Evolutionary conservation across 768 basidiomycete species (phyloP), one percentile per base, ranked within the genome.

Genomic region (Macrolepiota dolichaula): DNA sequence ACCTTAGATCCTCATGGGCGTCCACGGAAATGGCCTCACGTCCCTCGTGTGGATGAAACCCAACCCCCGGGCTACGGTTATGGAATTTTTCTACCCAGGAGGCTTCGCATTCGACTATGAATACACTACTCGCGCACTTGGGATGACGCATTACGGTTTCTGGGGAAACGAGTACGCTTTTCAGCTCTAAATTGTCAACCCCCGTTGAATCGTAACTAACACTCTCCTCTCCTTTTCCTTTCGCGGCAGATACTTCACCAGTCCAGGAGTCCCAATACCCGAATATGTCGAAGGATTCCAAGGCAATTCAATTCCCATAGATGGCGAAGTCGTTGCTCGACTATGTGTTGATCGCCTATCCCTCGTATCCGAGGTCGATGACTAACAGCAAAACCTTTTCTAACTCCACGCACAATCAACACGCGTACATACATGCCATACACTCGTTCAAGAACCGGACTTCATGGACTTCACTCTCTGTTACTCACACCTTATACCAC

Each of bases 21-120:
- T 96, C 15, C 94, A 96, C 67, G 94, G 95, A 10, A 96, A 97
- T 69, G 95, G 92, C 35, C 72, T 97, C 40, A 96, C 94, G 0
- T 82, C 92, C 29, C 81, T 96, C 0, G 70, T 97, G 4, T 97
- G 94, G 94, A 97, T 96, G 95, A 88, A 90, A 24, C 90, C 92
- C 1, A 85, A 83, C 2, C 86, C 87, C 4, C 80, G 88, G 17
- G 83, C 92, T 35, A 94, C 95, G 0, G 93, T 97, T 35, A 92
- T 96, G 69, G 95, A 97, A 68, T 94, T 97, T 74, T 95, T 94
- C 73, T 92, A 80, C 72, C 89, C 89, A 0, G 80, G 81, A 44
- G 93, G 94, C 2, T 95, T 95, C 69, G 91, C 94, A 11, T 82
- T 85, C 64, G 93, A 95, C 70, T 95, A 95, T 68, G 85, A 92